Evolutionary conservation across 306 rosid species (phyloP).

Genomic region (Rubus parviflorus): DNA sequence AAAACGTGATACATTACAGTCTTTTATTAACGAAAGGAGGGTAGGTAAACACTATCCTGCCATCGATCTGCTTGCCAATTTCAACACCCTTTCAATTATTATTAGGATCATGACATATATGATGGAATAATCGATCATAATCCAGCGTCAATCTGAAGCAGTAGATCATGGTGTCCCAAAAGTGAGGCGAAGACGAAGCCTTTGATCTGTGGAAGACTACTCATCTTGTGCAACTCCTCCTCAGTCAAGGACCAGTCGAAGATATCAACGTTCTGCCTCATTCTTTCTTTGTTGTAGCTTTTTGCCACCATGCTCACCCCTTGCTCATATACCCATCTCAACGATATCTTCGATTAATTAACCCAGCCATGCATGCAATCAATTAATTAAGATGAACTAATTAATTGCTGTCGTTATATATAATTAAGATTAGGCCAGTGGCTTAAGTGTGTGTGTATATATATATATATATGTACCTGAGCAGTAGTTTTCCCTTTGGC

Average conservation of each 20-base stretch:
- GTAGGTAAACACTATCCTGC: no score
- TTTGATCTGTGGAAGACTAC: constrained; percentile 25
- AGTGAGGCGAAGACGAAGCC: constrained; percentile 26
- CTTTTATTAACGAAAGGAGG: no score
- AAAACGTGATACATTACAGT: neutral
- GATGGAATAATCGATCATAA: constrained; percentile 11
- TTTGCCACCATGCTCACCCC: constrained; percentile 39
- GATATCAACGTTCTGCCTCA: constrained; percentile 36
- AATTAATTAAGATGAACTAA: no score
- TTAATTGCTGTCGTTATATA: no score
- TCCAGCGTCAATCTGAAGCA: constrained; percentile 32
- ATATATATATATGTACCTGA: no score
- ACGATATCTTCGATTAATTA: constrained; percentile 32
- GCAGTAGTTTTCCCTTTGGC: constrained; percentile 39
- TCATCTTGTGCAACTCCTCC: constrained; percentile 26
- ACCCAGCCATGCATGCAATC: neutral
- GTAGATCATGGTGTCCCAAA: constrained; percentile 31
- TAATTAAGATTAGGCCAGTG: no score
- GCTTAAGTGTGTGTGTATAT: no score
- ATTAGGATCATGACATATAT: no score
- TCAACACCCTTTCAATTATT: no score
- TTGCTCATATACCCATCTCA: constrained; percentile 43
- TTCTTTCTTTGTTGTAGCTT: constrained; percentile 35
- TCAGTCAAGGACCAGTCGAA: constrained; percentile 35
- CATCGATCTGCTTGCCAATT: neutral